A percentile compares a stretch with the other conserved stretches of the same genome.
Evolutionary conservation across 495 filamentous ascomycete species (phyloP).

Genomic region (Cryomyces minteri): DNA sequence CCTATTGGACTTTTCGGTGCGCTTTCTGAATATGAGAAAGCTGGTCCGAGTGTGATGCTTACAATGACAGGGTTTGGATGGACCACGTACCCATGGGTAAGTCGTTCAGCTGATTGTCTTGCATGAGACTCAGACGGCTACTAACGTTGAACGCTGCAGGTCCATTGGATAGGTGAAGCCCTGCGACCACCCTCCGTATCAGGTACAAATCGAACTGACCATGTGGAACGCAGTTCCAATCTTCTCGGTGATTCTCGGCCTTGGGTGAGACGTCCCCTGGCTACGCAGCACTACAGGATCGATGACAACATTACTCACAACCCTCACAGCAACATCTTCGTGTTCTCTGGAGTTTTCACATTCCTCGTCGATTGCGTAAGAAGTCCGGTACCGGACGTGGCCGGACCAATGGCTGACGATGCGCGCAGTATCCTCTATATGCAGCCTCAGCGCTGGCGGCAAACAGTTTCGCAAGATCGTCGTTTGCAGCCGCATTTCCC

Average conservation of each 20-base stretch:
- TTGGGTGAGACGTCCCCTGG: conserved; percentile 35
- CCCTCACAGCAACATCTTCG: conserved; percentile 15
- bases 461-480: conserved; percentile 67
- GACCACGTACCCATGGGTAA: conserved; percentile 21
- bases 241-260: conserved; percentile 58
- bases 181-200: background rate
- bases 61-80: conserved; percentile 20
- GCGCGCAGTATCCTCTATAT: conserved; percentile 48
- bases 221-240: conserved; percentile 39
- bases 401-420: conserved; percentile 1
- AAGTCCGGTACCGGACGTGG: background rate
- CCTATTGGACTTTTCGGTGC: conserved; percentile 66
- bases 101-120: conserved; percentile 1
- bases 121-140: background rate
- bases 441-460: conserved; percentile 77
- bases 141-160: conserved; percentile 10
- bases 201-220: background rate
- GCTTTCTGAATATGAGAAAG: background rate
- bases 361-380: conserved; percentile 61
- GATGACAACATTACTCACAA: conserved; percentile 2
- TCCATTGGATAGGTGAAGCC: conserved; percentile 19
- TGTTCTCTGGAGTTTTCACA: conserved; percentile 78
- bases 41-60: conserved; percentile 1
- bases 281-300: conserved; percentile 1
- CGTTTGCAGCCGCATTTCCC: conserved; percentile 65